Conservation (phyloP, 1,284 basidiomycete species). For the Mixia osmundae region DNA sequence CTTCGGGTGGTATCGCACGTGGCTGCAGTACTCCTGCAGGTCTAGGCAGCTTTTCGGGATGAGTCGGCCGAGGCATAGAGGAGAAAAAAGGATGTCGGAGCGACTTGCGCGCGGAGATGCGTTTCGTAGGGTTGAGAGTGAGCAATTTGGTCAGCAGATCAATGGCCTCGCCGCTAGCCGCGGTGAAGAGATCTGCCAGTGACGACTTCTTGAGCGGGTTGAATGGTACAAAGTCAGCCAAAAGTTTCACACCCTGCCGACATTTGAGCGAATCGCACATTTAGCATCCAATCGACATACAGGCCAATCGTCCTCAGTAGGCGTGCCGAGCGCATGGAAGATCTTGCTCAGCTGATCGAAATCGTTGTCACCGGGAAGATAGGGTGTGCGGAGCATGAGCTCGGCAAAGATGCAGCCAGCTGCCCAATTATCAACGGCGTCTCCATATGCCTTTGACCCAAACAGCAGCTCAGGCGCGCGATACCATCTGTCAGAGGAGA, state of each 20-base stretch:
- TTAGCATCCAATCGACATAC: conserved; percentile 27
- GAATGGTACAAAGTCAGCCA: conserved; percentile 69
- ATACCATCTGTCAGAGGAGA: conserved; percentile 52
- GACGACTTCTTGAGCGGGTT: conserved; percentile 61
- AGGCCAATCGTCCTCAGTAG: conserved; percentile 91
- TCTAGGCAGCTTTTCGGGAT: conserved; percentile 59
- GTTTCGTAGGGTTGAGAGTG: conserved; percentile 59
- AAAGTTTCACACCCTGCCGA: conserved; percentile 27
- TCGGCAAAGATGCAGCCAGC: conserved; percentile 92
- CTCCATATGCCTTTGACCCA: conserved; percentile 63
- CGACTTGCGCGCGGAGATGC: conserved; percentile 59
- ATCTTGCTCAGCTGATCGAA: conserved; percentile 89
- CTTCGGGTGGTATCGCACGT: conserved; percentile 29
- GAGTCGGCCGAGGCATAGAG: conserved; percentile 40
- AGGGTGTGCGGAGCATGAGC: conserved; percentile 80
- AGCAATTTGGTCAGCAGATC: conserved; percentile 61
- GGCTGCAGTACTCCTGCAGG: conserved; percentile 31
- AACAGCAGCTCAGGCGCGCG: conserved; percentile 82
- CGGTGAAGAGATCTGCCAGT: conserved; percentile 65
- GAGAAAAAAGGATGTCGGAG: conserved; percentile 16
- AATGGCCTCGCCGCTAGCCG: conserved; percentile 63
- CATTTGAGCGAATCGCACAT: conserved; percentile 8
- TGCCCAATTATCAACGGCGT: conserved; percentile 83
- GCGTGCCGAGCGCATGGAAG: conserved; percentile 82
- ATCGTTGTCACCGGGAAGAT: conserved; percentile 77